These are phyloP conservation scores for Rhododendron kiyosumense DNA, from an alignment of 148 eudicot species.

Conservation along the genomic window DNA sequence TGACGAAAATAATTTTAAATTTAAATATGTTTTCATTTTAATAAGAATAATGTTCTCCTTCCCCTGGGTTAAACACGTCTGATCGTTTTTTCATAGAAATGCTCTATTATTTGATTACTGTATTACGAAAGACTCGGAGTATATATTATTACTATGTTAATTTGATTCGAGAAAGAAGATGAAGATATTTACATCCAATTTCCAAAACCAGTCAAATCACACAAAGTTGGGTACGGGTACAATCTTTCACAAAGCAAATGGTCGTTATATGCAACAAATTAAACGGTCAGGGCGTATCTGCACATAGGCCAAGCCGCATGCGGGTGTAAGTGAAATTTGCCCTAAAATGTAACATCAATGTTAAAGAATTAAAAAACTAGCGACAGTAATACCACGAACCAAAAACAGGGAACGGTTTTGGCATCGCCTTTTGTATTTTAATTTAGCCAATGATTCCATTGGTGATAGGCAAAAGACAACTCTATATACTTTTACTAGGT, in stretches of 20 bases:
- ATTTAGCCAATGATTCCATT: not conserved
- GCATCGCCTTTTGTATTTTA: not conserved
- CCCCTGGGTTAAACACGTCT: too few species aligned
- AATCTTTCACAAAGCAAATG: not conserved
- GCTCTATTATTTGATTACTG: too few species aligned
- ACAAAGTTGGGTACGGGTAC: not conserved
- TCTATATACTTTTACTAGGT: not conserved
- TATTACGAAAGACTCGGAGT: too few species aligned
- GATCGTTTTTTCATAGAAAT: too few species aligned
- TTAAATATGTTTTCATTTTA: too few species aligned
- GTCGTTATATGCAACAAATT: not conserved
- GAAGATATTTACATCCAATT: too few species aligned
- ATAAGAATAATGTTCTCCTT: too few species aligned
- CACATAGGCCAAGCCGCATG: not conserved
- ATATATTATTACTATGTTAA: too few species aligned
- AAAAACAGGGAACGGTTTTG: not conserved
- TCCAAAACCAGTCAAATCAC: not conserved
- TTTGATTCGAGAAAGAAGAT: too few species aligned
- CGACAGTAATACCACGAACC: not conserved
- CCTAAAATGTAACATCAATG: not conserved
- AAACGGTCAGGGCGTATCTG: not conserved
- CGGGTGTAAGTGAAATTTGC: not conserved
- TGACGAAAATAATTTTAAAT: too few species aligned
- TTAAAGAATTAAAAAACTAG: not conserved
- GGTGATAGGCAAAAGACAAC: not conserved